Conservation (phyloP, 495 filamentous ascomycete genomes). For the Annulohypoxylon maeteangense region DNA sequence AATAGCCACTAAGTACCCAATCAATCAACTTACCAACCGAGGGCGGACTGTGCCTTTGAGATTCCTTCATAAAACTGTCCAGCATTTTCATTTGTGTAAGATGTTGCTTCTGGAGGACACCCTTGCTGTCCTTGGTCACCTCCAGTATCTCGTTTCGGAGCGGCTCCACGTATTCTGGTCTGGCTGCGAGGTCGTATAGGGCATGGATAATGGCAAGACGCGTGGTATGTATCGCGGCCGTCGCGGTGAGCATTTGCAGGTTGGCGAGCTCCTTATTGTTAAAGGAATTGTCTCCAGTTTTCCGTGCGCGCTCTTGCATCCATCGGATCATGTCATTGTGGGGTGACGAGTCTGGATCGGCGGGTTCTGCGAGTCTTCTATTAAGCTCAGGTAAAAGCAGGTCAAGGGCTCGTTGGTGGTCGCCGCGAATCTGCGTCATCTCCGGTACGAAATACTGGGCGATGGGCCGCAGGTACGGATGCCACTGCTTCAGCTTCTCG, state of each 20-base stretch:
- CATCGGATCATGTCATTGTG: slow-evolving; percentile 45
- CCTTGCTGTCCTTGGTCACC: slow-evolving; percentile 50
- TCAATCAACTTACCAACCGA: slow-evolving; percentile 48
- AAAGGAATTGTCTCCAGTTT: slow-evolving; percentile 40
- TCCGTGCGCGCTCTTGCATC: slow-evolving; percentile 45
- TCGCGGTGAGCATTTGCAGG: slow-evolving; percentile 45
- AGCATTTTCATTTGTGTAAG: slow-evolving; percentile 58
- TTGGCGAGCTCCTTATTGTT: slow-evolving; percentile 43
- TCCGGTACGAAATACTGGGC: slow-evolving; percentile 49
- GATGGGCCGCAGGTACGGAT: slow-evolving; percentile 43
- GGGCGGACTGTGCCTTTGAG: slow-evolving; percentile 52
- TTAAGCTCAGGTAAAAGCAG: slow-evolving; percentile 42
- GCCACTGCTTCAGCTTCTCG: slow-evolving; percentile 47
- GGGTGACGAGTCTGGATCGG: not conserved
- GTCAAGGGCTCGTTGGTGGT: slow-evolving; percentile 42
- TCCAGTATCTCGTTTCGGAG: slow-evolving; percentile 60
- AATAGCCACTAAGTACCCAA: not conserved
- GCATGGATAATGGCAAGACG: slow-evolving; percentile 45
- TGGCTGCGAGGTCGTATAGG: slow-evolving; percentile 59
- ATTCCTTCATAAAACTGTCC: slow-evolving; percentile 66
- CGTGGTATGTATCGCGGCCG: slow-evolving; percentile 51
- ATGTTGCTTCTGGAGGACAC: slow-evolving; percentile 48
- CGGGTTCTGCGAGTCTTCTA: slow-evolving; percentile 24
- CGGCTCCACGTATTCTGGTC: slow-evolving; percentile 58
- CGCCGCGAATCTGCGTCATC: slow-evolving; percentile 43